These are phyloP conservation scores for Albizia julibrissin DNA, from an alignment of 306 rosid genomes.

Conservation along the genomic window DNA sequence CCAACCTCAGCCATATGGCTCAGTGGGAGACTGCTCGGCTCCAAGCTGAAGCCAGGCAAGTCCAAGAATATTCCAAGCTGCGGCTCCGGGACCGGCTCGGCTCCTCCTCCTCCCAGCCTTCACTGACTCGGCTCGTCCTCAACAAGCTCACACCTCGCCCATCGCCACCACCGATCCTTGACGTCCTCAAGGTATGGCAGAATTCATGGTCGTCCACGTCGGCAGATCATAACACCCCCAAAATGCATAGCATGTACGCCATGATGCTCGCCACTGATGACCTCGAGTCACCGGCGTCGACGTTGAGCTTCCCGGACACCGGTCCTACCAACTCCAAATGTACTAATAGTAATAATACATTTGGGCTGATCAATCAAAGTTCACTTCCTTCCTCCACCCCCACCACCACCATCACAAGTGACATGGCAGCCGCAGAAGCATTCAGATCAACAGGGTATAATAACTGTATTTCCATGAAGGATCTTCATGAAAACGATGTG, in stretches of 20 bases:
- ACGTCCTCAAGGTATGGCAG: not conserved
- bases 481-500: not conserved
- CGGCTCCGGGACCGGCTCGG: not conserved
- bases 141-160: not conserved
- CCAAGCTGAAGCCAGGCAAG: not conserved
- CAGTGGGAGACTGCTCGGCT: not conserved
- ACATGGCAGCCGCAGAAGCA: not conserved
- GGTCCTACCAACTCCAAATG: not conserved
- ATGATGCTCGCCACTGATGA: not conserved
- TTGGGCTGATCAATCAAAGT: not conserved
- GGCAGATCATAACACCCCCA: not conserved
- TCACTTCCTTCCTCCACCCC: not conserved
- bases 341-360: too few species aligned
- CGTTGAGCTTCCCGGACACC: not conserved
- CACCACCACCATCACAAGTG: not conserved
- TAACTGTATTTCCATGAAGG: not conserved
- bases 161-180: not conserved
- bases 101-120: not conserved
- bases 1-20: not conserved
- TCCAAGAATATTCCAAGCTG: conserved; percentile 20
- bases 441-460: not conserved
- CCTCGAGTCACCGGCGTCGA: not conserved
- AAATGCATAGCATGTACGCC: not conserved
- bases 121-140: not conserved
- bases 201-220: not conserved